Evolutionary conservation across 331 rosid species (phyloP).

Genomic region (Phaseolus coccineus): DNA sequence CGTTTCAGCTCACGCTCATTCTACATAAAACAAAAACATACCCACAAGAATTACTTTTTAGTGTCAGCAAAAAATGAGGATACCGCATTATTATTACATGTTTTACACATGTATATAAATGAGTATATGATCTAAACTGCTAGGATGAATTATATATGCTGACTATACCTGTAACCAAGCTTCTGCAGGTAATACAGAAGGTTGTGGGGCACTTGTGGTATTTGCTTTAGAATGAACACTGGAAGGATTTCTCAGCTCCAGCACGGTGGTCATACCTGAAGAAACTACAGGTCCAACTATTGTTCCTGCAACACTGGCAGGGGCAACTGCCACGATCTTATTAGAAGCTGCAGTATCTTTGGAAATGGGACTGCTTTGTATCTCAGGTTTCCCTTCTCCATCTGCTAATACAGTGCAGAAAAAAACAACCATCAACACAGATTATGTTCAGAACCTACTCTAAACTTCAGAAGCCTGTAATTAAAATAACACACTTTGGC

Average conservation of each 20-base stretch:
- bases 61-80: constrained; percentile 24
- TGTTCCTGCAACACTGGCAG: constrained; percentile 52
- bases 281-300: constrained; percentile 64
- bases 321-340: constrained; percentile 51
- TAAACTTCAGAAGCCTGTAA: constrained; percentile 11
- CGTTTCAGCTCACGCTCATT: constrained; percentile 87
- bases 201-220: constrained; percentile 48
- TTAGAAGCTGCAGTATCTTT: constrained; percentile 56
- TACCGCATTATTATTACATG: neutral
- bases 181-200: constrained; percentile 73
- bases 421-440: constrained; percentile 30
- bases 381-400: constrained; percentile 65
- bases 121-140: neutral
- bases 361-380: constrained; percentile 54
- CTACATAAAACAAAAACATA: constrained; percentile 50
- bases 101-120: neutral
- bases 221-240: constrained; percentile 44
- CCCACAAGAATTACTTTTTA: constrained; percentile 20
- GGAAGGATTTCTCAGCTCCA: constrained; percentile 74
- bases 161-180: constrained; percentile 72
- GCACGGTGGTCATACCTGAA: constrained; percentile 59
- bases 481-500: neutral
- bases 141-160: constrained; percentile 1
- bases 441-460: constrained; percentile 24
- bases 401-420: constrained; percentile 48